These are phyloP conservation scores for Speleostelium caveatum DNA, from an alignment of 78 protist species.

Conservation along the genomic window DNA sequence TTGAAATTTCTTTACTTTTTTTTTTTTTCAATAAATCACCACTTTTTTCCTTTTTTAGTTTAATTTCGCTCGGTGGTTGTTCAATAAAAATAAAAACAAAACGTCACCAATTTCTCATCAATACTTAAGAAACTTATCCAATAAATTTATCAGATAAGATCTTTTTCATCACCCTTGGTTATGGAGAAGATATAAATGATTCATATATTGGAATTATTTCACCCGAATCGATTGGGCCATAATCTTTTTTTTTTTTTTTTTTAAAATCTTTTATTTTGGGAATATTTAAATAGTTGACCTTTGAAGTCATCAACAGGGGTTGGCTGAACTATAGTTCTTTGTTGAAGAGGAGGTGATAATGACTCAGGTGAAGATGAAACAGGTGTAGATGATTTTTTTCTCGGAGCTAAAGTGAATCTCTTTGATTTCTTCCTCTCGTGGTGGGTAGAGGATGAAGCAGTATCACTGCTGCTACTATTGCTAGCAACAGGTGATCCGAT, in stretches of 20 bases:
- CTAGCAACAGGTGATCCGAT: not conserved
- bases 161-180: too few species aligned
- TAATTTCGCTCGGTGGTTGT: too few species aligned
- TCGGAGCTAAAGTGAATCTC: slow-evolving; percentile 34
- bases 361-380: not conserved
- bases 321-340: slow-evolving; percentile 17
- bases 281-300: slow-evolving; percentile 55
- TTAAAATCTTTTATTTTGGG: slow-evolving; percentile 37
- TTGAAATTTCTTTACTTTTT: too few species aligned
- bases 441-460: not conserved
- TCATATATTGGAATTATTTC: too few species aligned
- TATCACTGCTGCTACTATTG: too few species aligned
- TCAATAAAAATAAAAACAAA: too few species aligned
- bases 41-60: too few species aligned
- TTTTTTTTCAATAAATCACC: too few species aligned
- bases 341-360: slow-evolving; percentile 4
- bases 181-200: not conserved
- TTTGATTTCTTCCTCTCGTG: slow-evolving; percentile 67
- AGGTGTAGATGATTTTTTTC: not conserved
- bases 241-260: not conserved
- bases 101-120: too few species aligned
- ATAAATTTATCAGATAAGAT: too few species aligned
- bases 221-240: too few species aligned
- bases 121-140: too few species aligned
- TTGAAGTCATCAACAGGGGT: slow-evolving; percentile 70